Base-by-base conservation (phyloP, 371 early-diverging fungal species). In the Zychaea mexicana region DNA sequence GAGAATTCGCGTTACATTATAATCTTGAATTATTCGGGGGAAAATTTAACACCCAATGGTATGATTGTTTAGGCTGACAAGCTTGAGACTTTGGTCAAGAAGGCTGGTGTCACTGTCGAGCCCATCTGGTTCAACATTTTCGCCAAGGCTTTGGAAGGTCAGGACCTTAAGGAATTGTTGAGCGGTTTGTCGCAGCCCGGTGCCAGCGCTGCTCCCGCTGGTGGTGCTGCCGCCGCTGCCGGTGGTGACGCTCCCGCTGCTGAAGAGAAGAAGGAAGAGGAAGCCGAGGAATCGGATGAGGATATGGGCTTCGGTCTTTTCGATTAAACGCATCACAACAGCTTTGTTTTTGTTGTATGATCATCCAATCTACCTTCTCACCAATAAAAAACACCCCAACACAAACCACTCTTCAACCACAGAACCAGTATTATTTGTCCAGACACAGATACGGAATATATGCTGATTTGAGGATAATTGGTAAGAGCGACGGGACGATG, bases 131-230 rank as follows among this genome's bases (percentile, higher is more conserved):
- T 94, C 79, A 83, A 83, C 81, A 87, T 98, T 72, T 97, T 97
- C 86, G 96, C 98, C 83, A 98, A 98, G 94, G 98, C 98, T 67
- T 90, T 98, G 71, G 95, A 87, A 68, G 96, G 97, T 75, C 93
- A 94, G 88, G 90, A 96, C 85, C 80, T 98, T 70, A 85, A 79
- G 77, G 92, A 90, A 67, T 86, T 97, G 79, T 85, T 98, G 74
- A 85, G 89, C 82, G 95, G 93, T 89, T 91, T 96, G 70, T 96
- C 96, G 79, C 81, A 90, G 33, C 77, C 79, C 71, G 70, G 70
- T 60, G 67, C 73, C 58, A 64, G 52, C 61, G 62, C 65, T 46
- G 65, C 68, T 62, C 89, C 81, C 61, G 88, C 82, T 61, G 90
- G 72, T 76, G 88, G 73, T 66, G 90, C 73, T 61, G 85, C 74